A percentile compares a stretch with the other conserved stretches of the same genome.
phyloP scores from a whole-genome alignment of 306 rosid species.

The Prosopis cineraria region DNA sequence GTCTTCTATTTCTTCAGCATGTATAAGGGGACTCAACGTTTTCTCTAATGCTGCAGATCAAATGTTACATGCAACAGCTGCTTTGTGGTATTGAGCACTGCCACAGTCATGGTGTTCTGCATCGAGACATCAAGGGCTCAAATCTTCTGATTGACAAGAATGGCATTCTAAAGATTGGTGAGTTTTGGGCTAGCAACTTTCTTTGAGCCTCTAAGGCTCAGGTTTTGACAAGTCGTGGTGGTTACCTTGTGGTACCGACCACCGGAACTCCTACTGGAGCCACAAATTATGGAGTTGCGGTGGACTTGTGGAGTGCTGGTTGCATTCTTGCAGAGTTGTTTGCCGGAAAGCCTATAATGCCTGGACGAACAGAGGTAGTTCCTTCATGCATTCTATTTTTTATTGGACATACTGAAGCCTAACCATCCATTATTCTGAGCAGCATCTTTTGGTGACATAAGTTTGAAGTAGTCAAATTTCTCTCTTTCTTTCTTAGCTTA shows the following conservation, averaged over 20 bases:
- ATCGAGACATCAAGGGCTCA: conserved; percentile 90
- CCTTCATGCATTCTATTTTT: conserved; percentile 25
- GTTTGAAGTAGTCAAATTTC: background rate
- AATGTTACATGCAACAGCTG: conserved; percentile 83
- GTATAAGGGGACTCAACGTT: background rate
- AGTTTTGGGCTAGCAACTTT: conserved; percentile 84
- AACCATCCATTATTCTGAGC: background rate
- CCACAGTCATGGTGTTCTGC: conserved; percentile 80
- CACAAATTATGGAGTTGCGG: conserved; percentile 73
- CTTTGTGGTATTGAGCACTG: conserved; percentile 87
- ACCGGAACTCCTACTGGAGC: conserved; percentile 87
- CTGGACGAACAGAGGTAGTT: conserved; percentile 92
- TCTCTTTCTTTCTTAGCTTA: background rate
- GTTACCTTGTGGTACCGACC: conserved; percentile 94
- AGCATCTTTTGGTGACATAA: conserved; percentile 1
- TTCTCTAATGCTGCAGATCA: conserved; percentile 54
- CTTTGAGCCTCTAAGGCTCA: conserved; percentile 54
- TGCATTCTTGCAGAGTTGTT: conserved; percentile 86
- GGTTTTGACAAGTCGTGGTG: conserved; percentile 88
- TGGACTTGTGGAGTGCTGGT: conserved; percentile 94
- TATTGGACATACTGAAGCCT: conserved; percentile 28
- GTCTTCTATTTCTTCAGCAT: conserved; percentile 36
- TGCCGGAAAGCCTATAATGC: conserved; percentile 87
- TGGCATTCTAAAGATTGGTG: conserved; percentile 81
- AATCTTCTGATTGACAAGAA: conserved; percentile 70